Evolutionary conservation across 805 yeast species (phyloP).

Genomic region (Starmerella floris): DNA sequence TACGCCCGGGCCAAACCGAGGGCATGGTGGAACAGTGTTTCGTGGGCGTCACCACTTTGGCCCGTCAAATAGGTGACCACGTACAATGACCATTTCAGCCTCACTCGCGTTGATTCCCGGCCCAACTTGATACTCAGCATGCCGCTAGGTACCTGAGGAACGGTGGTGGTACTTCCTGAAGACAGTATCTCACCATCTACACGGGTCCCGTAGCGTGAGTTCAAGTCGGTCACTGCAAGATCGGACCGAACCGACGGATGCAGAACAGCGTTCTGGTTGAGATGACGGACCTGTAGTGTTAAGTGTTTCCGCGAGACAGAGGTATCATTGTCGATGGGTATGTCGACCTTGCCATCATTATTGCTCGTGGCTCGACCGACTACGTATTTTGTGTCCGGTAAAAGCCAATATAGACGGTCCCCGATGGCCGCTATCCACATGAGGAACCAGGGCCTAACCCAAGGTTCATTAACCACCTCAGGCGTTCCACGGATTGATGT

Average conservation of each 20-base stretch:
- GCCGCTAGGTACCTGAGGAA: conserved; percentile 1
- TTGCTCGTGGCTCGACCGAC: conserved; percentile 20
- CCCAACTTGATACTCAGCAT: conserved; percentile 19
- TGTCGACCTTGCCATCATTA: conserved; percentile 1
- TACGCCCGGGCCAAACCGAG: conserved; percentile 17
- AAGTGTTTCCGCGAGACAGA: conserved; percentile 24
- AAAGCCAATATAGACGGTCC: conserved; percentile 21
- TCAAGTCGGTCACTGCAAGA: conserved; percentile 19
- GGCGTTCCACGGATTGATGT: no score
- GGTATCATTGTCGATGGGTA: conserved; percentile 14
- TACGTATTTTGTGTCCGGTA: conserved; percentile 19
- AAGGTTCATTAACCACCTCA: no score
- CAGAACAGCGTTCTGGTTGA: conserved; percentile 6
- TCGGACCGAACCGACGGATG: conserved; percentile 17
- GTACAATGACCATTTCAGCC: conserved; percentile 22
- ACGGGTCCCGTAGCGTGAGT: conserved; percentile 23
- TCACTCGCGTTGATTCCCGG: conserved; percentile 11
- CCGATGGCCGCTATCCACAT: conserved; percentile 20
- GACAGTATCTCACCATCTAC: conserved; percentile 8
- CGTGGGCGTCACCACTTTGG: conserved; percentile 11
- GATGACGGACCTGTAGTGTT: conserved; percentile 11
- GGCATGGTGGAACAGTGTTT: conserved; percentile 13
- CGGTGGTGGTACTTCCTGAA: neutral
- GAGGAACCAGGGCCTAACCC: neutral
- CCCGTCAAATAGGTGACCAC: conserved; percentile 22